Evolutionary conservation across 2,329 filamentous ascomycete genomes (phyloP), one percentile per base, ranked within the genome.

Genomic region (Fusarium sp.): DNA sequence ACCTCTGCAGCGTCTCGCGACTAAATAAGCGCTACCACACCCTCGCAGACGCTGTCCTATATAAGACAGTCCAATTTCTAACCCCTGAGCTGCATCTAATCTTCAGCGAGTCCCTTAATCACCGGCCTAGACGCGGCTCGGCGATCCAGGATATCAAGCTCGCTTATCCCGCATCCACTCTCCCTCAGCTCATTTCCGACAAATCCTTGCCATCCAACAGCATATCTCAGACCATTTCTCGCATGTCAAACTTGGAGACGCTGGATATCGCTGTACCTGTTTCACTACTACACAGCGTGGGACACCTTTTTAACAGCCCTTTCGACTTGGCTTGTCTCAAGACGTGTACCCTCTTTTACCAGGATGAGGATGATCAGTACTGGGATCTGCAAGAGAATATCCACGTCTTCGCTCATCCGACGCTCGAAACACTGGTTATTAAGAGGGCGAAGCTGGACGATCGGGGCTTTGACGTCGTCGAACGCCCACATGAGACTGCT

Each of bases 311-410:
- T 77, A 87, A 87, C 72, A 84, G 85, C 1, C 86, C 86, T 1
- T 88, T 88, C 68, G 86, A 87, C 78, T 78, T 88, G 60, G 85
- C 86, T 54, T 87, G 84, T 68, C 81, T 88, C 27, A 84, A 84
- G 73, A 80, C 82, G 4, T 88, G 86, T 80, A 84, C 82, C 3
- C 78, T 88, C 37, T 87, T 84, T 78, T 88, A 87, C 73, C 85
- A 87, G 74, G 81, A 80, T 70, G 81, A 83, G 16, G 81, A 84
- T 61, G 81, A 84, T 59, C 80, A 80, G 11, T 88, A 87, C 76
- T 88, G 86, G 86, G 86, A 88, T 72, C 81, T 88, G 43, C 85
- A 84, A 67, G 85, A 87, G 68, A 88, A 87, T 72, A 87, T 88
- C 56, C 85, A 88, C 79, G 86, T 88, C 60, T 88, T 88, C 68